A percentile compares a stretch with the other conserved stretches of the same genome.
Evolutionary conservation across 1,139 yeast genomes (phyloP).

Genomic region (Pichia sp.): DNA sequence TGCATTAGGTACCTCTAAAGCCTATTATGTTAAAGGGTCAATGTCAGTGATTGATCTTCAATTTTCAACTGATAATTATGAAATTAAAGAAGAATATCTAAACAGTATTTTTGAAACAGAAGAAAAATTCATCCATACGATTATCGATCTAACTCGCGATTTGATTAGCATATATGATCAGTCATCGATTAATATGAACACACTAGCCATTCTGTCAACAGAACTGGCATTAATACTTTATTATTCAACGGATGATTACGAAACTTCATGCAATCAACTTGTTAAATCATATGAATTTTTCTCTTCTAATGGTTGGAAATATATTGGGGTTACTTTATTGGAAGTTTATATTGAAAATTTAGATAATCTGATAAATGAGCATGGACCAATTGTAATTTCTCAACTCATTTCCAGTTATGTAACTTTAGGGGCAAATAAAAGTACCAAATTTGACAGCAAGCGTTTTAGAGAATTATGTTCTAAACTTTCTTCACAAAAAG

Average conservation of each 20-base stretch:
- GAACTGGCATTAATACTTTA: conserved; percentile 72
- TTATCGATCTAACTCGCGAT: conserved; percentile 28
- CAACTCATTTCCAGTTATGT: conserved; percentile 25
- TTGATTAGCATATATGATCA: conserved; percentile 28
- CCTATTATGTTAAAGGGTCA: conserved; percentile 38
- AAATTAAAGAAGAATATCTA: conserved; percentile 10
- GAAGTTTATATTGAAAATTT: conserved; percentile 67
- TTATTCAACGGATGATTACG: conserved; percentile 44
- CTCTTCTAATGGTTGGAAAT: conserved; percentile 65
- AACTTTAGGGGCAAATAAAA: conserved; percentile 15
- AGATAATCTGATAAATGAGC: conserved; percentile 34
- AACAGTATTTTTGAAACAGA: conserved; percentile 18
- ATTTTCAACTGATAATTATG: conserved; percentile 11
- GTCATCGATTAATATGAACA: conserved; percentile 40
- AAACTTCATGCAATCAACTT: conserved; percentile 48
- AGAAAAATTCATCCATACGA: conserved; percentile 28
- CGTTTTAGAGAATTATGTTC: conserved; percentile 24
- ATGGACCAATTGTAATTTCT: conserved; percentile 5
- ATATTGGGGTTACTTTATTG: conserved; percentile 58
- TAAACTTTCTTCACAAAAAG: conserved; percentile 22
- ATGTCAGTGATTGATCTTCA: conserved; percentile 36
- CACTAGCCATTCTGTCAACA: conserved; percentile 70
- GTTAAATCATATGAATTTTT: conserved; percentile 66
- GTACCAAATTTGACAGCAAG: conserved; percentile 12
- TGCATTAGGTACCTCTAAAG: conserved; percentile 33